phyloP scores from a whole-genome alignment of 2,329 filamentous ascomycete genomes.

The Xylariaceae sp. region DNA sequence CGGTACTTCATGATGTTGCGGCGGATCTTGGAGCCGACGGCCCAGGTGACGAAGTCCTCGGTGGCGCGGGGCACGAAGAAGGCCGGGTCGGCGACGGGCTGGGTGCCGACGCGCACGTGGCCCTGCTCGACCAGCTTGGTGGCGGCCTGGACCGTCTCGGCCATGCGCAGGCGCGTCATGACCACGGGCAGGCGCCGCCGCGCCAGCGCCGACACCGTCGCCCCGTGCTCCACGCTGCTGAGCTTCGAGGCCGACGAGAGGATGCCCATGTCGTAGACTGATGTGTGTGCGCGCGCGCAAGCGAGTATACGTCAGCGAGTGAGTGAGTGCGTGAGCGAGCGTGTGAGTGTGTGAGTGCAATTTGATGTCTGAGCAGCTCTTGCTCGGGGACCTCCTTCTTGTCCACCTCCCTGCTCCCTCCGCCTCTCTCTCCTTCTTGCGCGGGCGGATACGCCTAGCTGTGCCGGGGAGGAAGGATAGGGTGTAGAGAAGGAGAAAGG shows the following conservation, averaged over 20 bases:
- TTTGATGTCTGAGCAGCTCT: too few species aligned
- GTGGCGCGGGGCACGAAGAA: slow-evolving; percentile 82
- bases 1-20: slow-evolving; percentile 90
- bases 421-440: too few species aligned
- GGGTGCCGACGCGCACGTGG: slow-evolving; percentile 83
- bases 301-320: too few species aligned
- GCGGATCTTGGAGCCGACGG: slow-evolving; percentile 95
- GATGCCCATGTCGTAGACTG: slow-evolving; percentile 89
- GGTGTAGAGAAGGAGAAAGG: too few species aligned
- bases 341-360: too few species aligned
- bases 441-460: too few species aligned
- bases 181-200: slow-evolving; percentile 77
- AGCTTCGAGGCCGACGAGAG: slow-evolving; percentile 69
- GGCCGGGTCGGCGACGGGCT: slow-evolving; percentile 82
- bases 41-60: slow-evolving; percentile 96
- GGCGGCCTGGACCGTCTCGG: slow-evolving; percentile 71
- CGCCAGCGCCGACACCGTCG: slow-evolving; percentile 85
- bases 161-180: slow-evolving; percentile 83
- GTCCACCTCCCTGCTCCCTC: too few species aligned
- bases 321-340: too few species aligned
- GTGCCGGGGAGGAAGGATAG: too few species aligned
- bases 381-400: too few species aligned
- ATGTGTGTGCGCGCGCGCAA: too few species aligned
- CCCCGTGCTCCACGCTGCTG: slow-evolving; percentile 76
- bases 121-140: slow-evolving; percentile 89